These are phyloP conservation scores for Akanthomyces lecanii DNA, from an alignment of 2,329 filamentous ascomycete genomes.

Conservation along the genomic window DNA sequence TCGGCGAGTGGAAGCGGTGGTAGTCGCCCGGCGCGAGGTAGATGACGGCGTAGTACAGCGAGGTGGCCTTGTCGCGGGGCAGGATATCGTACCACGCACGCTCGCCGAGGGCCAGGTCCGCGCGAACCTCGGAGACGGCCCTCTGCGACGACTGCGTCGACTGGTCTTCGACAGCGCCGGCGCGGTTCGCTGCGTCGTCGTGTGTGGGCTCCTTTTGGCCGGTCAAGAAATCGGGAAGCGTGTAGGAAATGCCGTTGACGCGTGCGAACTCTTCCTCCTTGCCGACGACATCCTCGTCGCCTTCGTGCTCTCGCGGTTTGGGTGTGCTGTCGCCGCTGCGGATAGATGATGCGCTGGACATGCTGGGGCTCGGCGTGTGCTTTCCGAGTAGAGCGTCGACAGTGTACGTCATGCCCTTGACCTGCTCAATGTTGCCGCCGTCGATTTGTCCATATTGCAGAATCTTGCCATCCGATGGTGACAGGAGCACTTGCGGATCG, in stretches of 20 bases:
- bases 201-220: slow-evolving; percentile 53
- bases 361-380: slow-evolving; percentile 51
- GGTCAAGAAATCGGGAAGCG: slow-evolving; percentile 79
- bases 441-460: slow-evolving; percentile 91
- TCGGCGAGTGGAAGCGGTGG: slow-evolving; percentile 94
- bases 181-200: slow-evolving; percentile 24
- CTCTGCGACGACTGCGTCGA: slow-evolving; percentile 59
- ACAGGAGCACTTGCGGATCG: slow-evolving; percentile 73
- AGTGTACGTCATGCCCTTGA: slow-evolving; percentile 97
- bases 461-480: slow-evolving; percentile 84
- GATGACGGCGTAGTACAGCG: slow-evolving; percentile 89
- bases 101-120: slow-evolving; percentile 72
- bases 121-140: slow-evolving; percentile 79
- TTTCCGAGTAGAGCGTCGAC: slow-evolving; percentile 86
- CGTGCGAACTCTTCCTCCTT: slow-evolving; percentile 89
- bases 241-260: slow-evolving; percentile 94
- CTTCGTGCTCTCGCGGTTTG: slow-evolving; percentile 28
- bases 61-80: slow-evolving; percentile 58
- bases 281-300: slow-evolving; percentile 64
- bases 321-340: slow-evolving; percentile 22
- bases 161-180: slow-evolving; percentile 58
- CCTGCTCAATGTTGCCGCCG: slow-evolving; percentile 92
- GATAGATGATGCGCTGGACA: slow-evolving; percentile 35
- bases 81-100: slow-evolving; percentile 68
- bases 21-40: slow-evolving; percentile 98